phyloP scores from a whole-genome alignment of 2,329 filamentous ascomycete species.

The Aspergillus quadrilineatus region DNA sequence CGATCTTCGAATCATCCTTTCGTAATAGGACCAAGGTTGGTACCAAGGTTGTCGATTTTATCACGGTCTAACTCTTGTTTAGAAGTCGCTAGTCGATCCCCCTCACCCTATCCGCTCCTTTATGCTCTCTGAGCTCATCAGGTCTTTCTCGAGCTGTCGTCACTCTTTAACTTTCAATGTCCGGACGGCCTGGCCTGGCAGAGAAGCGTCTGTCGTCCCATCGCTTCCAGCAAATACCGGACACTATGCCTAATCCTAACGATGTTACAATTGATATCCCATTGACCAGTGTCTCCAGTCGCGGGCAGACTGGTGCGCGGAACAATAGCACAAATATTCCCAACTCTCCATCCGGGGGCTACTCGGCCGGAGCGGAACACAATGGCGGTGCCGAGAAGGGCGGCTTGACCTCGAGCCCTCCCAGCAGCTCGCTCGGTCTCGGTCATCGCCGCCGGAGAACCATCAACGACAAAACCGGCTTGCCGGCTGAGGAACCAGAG shows the following conservation, averaged over 20 bases:
- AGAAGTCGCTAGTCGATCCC: slow-evolving; percentile 5
- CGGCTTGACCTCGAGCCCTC: slow-evolving; percentile 22
- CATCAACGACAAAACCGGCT: slow-evolving; percentile 32
- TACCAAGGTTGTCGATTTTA: background rate
- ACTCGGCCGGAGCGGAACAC: slow-evolving; percentile 26
- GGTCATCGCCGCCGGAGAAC: slow-evolving; percentile 34
- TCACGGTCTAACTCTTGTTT: slow-evolving; percentile 7
- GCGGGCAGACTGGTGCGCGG: slow-evolving; percentile 47
- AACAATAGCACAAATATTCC: slow-evolving; percentile 35
- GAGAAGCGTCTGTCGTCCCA: slow-evolving; percentile 46
- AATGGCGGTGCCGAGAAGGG: slow-evolving; percentile 34
- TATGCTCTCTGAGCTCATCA: slow-evolving; percentile 4
- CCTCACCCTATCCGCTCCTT: slow-evolving; percentile 4
- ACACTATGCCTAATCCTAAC: slow-evolving; percentile 48
- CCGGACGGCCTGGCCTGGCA: slow-evolving; percentile 34
- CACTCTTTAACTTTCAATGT: slow-evolving; percentile 26
- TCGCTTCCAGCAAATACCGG: slow-evolving; percentile 44
- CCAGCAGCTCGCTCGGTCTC: slow-evolving; percentile 7
- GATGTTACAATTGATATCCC: slow-evolving; percentile 63
- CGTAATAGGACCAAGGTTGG: background rate
- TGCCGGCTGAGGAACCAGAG: slow-evolving; percentile 42
- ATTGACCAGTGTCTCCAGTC: slow-evolving; percentile 55
- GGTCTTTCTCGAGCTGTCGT: slow-evolving; percentile 8
- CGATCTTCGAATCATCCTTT: background rate
- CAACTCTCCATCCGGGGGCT: slow-evolving; percentile 29